These are phyloP conservation scores for Aureobasidium sp. DNA, from an alignment of 2,329 filamentous ascomycete species.

Conservation along the genomic window DNA sequence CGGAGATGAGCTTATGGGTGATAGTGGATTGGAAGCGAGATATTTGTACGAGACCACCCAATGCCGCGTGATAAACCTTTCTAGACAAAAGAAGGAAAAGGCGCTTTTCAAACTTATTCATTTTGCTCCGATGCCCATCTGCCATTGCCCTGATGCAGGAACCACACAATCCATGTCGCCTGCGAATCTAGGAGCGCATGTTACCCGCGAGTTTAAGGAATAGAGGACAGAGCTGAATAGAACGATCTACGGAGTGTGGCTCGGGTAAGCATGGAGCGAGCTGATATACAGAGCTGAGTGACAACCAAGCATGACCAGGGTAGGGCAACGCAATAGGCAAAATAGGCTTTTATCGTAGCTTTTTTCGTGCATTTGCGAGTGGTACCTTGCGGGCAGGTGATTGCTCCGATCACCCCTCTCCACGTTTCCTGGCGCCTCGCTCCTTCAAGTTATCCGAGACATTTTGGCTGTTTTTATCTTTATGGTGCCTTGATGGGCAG, in stretches of 20 bases:
- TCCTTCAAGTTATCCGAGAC: neutral
- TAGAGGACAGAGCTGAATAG: neutral
- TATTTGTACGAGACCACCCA: neutral
- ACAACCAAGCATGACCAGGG: neutral
- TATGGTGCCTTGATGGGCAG: neutral
- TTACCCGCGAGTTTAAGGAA: neutral
- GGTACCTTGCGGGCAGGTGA: neutral
- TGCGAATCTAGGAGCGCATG: neutral
- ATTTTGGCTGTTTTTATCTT: neutral
- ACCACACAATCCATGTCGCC: neutral
- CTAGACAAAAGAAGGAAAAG: neutral
- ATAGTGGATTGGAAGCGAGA: neutral
- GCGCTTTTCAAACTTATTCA: neutral
- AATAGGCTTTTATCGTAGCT: neutral
- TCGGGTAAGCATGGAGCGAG: neutral
- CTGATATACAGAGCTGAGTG: slow-evolving; percentile 7
- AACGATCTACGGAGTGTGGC: neutral
- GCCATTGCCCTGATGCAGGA: neutral
- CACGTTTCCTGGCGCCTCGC: neutral
- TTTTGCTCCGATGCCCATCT: neutral
- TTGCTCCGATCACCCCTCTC: neutral
- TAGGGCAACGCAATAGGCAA: neutral
- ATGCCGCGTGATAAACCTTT: neutral
- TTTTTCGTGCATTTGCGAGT: neutral
- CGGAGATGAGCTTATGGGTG: neutral